These are phyloP conservation scores for Neoboletus brunneissimus DNA, from an alignment of 768 basidiomycete species.

Conservation along the genomic window DNA sequence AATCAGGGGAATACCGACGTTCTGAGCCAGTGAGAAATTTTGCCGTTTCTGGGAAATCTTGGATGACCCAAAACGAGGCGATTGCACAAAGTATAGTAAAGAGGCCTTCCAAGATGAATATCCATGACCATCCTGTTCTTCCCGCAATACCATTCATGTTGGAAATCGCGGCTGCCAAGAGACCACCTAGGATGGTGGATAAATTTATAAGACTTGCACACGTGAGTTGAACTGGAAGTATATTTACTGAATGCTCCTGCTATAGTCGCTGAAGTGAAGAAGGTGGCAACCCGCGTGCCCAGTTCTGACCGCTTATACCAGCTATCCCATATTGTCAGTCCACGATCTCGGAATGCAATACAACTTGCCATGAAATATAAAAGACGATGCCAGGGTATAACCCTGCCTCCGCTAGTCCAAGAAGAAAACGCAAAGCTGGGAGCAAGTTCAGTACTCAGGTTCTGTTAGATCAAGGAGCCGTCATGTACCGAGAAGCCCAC, in stretches of 20 bases:
- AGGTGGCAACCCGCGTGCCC: slow-evolving; percentile 66
- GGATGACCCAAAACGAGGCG: slow-evolving; percentile 68
- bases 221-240: not conserved
- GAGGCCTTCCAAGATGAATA: slow-evolving; percentile 73
- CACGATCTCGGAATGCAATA: not conserved
- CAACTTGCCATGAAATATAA: slow-evolving; percentile 54
- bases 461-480: not conserved
- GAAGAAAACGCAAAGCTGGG: slow-evolving; percentile 56
- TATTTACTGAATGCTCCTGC: slow-evolving; percentile 69
- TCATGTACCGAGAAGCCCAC: slow-evolving; percentile 55
- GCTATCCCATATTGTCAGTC: slow-evolving; percentile 31
- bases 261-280: slow-evolving; percentile 78
- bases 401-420: slow-evolving; percentile 55
- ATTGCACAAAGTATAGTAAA: slow-evolving; percentile 58
- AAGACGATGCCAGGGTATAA: slow-evolving; percentile 55
- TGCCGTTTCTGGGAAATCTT: slow-evolving; percentile 76
- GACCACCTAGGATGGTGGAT: slow-evolving; percentile 43
- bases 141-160: slow-evolving; percentile 71
- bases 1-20: slow-evolving; percentile 35
- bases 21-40: slow-evolving; percentile 67
- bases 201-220: not conserved
- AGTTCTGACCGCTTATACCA: slow-evolving; percentile 83
- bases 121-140: slow-evolving; percentile 66
- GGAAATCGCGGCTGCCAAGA: slow-evolving; percentile 62
- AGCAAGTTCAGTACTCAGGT: not conserved